These are phyloP conservation scores for Vitis amurensis DNA, from an alignment of 164 flowering plant genomes.

Conservation along the genomic window DNA sequence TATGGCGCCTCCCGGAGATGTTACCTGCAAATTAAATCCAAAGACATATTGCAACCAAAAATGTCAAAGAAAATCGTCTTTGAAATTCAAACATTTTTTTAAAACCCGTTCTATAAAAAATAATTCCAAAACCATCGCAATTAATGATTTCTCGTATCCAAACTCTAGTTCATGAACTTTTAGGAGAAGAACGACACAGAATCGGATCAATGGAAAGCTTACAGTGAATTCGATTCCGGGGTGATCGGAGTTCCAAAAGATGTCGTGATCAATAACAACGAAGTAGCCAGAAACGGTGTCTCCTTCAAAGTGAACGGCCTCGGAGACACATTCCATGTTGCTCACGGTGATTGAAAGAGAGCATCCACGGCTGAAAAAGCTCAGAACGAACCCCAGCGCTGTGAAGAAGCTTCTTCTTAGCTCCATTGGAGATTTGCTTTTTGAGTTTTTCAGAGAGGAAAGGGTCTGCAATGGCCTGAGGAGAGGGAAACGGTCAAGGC, in stretches of 20 bases:
- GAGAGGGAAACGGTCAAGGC: no score
- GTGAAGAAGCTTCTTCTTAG: no score
- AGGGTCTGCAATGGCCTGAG: no score
- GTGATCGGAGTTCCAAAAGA: conserved; percentile 17
- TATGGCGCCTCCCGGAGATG: conserved; percentile 16
- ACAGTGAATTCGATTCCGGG: conserved; percentile 23
- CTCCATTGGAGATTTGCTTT: no score
- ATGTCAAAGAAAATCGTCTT: background rate
- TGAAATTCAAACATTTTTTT: no score
- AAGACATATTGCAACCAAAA: background rate
- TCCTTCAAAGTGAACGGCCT: conserved; percentile 12
- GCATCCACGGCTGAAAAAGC: background rate
- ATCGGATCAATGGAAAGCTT: background rate
- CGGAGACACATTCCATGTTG: conserved; percentile 18
- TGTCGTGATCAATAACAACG: conserved; percentile 9
- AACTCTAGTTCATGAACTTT: background rate
- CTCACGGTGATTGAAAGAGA: conserved; percentile 15
- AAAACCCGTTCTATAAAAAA: no score
- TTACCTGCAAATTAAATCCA: conserved; percentile 11
- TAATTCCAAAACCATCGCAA: no score
- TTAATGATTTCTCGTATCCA: no score
- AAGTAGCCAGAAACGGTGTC: conserved; percentile 19
- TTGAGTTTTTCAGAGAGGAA: no score
- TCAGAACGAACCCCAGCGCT: background rate
- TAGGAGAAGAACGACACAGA: background rate